phyloP scores from a whole-genome alignment of 2,329 filamentous ascomycete genomes.

The Didymella segeticola region DNA sequence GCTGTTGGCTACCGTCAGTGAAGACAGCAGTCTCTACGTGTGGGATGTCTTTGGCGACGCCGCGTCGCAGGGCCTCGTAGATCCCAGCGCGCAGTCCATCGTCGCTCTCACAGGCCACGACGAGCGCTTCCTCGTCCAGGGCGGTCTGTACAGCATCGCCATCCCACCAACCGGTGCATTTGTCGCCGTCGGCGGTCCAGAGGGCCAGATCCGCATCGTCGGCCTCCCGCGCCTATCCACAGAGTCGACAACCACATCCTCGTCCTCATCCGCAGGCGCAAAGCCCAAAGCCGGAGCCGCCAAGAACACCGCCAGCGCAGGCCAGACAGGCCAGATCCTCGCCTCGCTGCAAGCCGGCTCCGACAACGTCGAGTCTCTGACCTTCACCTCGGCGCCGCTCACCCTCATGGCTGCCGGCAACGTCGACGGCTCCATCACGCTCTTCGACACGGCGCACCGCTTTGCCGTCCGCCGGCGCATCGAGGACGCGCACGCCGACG shows the following conservation, averaged over 20 bases:
- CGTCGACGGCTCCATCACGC: conserved; percentile 73
- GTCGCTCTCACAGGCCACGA: conserved; percentile 80
- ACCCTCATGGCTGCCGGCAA: conserved; percentile 68
- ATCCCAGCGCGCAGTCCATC: conserved; percentile 67
- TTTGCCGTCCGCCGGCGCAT: conserved; percentile 89
- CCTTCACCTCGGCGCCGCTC: conserved; percentile 67
- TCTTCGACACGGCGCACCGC: conserved; percentile 85
- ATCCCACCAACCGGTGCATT: conserved; percentile 81
- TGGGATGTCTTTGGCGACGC: conserved; percentile 90
- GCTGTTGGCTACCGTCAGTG: conserved; percentile 84
- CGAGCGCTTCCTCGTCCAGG: conserved; percentile 89
- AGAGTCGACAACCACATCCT: conserved; percentile 44
- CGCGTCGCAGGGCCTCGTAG: conserved; percentile 66
- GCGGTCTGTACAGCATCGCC: conserved; percentile 87
- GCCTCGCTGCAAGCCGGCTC: conserved; percentile 81
- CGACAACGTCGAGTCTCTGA: conserved; percentile 79
- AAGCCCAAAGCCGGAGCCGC: conserved; percentile 57
- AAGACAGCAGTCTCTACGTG: conserved; percentile 87
- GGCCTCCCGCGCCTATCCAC: conserved; percentile 72
- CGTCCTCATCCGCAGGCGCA: conserved; percentile 48
- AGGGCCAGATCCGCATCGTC: conserved; percentile 83
- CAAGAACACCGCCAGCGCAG: conserved; percentile 47
- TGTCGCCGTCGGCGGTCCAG: conserved; percentile 85
- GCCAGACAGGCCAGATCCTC: conserved; percentile 74
- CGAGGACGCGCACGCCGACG: conserved; percentile 74